Evolutionary conservation across 225 moss, liverwort and hornwort species (phyloP).

Genomic region (Anthoceros angustus): DNA sequence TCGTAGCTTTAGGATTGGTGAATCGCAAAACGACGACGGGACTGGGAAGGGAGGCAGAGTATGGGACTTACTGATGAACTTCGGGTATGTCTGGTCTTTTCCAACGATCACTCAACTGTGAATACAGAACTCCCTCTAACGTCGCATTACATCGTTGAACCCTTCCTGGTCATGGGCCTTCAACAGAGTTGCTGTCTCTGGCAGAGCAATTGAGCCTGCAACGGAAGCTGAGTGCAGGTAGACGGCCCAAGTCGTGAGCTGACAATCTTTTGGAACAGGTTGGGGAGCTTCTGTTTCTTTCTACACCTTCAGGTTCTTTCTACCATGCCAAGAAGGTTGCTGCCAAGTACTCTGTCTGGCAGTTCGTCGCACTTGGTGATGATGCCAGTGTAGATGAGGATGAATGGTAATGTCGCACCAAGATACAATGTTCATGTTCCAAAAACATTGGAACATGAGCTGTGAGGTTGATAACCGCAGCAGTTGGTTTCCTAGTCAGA

Average conservation of each 20-base stretch:
- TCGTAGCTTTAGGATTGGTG: conserved; percentile 1
- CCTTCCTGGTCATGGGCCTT: too few species aligned
- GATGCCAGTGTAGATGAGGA: conserved; percentile 7
- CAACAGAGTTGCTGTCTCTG: too few species aligned
- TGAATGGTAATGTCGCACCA: conserved; percentile 5
- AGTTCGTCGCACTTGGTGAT: conserved; percentile 10
- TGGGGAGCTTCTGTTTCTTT: conserved; percentile 5
- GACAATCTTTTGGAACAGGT: conserved; percentile 6
- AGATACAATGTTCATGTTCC: neutral
- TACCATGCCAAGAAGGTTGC: conserved; percentile 8
- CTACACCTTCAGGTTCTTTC: conserved; percentile 7
- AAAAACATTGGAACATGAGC: neutral
- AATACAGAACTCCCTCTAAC: too few species aligned
- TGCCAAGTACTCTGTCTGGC: conserved; percentile 6
- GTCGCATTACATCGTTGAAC: too few species aligned
- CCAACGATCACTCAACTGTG: neutral
- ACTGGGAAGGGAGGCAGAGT: conserved; percentile 4
- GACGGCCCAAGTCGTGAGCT: neutral
- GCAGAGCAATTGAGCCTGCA: neutral
- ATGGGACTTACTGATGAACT: conserved; percentile 4
- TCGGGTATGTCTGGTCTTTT: conserved; percentile 2
- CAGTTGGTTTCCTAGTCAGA: neutral
- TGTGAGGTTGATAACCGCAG: neutral
- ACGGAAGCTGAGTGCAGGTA: neutral
- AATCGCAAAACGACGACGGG: neutral